Conservation (phyloP, 116 monocot species). For the Zostera marina region DNA sequence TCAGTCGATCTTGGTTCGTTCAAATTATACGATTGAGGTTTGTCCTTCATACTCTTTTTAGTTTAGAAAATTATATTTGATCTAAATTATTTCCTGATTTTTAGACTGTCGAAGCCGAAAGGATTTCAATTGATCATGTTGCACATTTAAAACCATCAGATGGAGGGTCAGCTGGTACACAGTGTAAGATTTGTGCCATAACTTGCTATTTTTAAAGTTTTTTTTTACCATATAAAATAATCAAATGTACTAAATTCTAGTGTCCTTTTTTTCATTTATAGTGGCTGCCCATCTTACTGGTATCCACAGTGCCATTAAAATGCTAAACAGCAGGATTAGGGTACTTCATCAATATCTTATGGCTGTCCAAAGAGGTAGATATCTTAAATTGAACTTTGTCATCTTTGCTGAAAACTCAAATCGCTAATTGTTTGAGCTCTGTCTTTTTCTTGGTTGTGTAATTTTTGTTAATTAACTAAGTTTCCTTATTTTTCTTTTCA, state of each 20-base stretch:
- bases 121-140: conserved; percentile 99
- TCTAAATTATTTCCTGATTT: background rate
- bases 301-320: conserved; percentile 99
- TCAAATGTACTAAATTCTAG: background rate
- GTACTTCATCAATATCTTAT: conserved; percentile 49
- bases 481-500: too few species aligned
- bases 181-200: conserved; percentile 30
- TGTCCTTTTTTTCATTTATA: conserved; percentile 14
- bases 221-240: background rate
- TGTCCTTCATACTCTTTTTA: conserved; percentile 7
- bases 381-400: background rate
- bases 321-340: conserved; percentile 55
- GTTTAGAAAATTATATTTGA: background rate
- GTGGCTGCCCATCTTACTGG: conserved; percentile 99
- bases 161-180: conserved; percentile 97
- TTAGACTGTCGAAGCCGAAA: conserved; percentile 98
- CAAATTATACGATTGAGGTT: conserved; percentile 98
- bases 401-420: too few species aligned
- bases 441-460: too few species aligned
- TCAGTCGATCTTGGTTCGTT: conserved; percentile 91
- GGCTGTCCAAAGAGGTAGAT: conserved; percentile 75
- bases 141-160: conserved; percentile 99
- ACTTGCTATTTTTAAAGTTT: background rate
- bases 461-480: too few species aligned
- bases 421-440: too few species aligned